Conservation (phyloP, 2,329 filamentous ascomycete genomes). For the Nigrograna mackinnonii region DNA sequence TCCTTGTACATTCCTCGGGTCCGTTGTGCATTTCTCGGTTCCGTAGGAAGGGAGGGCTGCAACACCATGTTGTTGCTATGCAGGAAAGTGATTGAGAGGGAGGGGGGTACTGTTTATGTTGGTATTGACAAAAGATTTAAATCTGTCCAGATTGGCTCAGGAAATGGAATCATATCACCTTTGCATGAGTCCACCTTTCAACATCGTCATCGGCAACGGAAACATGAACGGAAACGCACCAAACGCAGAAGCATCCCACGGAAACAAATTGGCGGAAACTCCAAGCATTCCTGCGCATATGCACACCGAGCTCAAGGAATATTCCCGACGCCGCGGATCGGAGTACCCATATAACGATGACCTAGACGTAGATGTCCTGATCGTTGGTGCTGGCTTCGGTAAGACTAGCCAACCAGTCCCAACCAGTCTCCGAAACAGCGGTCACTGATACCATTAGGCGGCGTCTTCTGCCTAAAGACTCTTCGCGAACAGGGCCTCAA, state of each 20-base stretch:
- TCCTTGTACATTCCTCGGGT: too few species aligned
- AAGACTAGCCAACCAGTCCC: conserved; percentile 1
- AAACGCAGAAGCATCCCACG: too few species aligned
- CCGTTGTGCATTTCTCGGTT: too few species aligned
- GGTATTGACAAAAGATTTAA: too few species aligned
- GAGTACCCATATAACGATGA: conserved; percentile 6
- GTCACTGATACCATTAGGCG: too few species aligned
- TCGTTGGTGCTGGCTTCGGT: conserved; percentile 33
- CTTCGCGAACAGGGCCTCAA: conserved; percentile 27
- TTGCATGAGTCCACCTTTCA: neutral
- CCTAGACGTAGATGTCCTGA: conserved; percentile 16
- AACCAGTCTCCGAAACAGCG: neutral
- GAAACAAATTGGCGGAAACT: conserved; percentile 1
- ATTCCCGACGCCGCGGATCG: conserved; percentile 4
- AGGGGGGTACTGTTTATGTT: too few species aligned
- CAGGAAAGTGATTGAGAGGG: too few species aligned
- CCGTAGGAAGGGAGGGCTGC: too few species aligned
- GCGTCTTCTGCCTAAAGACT: conserved; percentile 33
- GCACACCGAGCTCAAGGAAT: conserved; percentile 5
- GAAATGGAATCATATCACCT: too few species aligned
- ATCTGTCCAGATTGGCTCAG: too few species aligned
- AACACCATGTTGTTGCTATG: too few species aligned
- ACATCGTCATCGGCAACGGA: neutral
- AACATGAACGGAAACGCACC: too few species aligned
- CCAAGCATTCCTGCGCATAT: conserved; percentile 1